Evolutionary conservation across 768 basidiomycete species (phyloP).

Genomic region (Pisolithus marmoratus): DNA sequence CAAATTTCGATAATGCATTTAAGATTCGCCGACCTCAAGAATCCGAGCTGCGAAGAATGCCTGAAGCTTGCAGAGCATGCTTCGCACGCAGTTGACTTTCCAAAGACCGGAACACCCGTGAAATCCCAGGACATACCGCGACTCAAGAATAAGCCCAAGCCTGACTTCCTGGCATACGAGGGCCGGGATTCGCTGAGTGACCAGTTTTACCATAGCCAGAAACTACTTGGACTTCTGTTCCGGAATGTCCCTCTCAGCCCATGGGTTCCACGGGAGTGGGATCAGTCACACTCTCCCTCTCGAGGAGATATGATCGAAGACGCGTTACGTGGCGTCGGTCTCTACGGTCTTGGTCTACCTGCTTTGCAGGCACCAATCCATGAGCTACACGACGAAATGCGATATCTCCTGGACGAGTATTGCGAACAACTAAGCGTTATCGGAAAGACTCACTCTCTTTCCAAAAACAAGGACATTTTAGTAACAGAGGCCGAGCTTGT

Average conservation of each 20-base stretch:
- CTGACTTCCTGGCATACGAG: constrained; percentile 43
- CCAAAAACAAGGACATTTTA: constrained; percentile 29
- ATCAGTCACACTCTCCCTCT: constrained; percentile 14
- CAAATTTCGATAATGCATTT: constrained; percentile 39
- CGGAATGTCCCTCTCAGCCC: constrained; percentile 37
- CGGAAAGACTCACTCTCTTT: constrained; percentile 31
- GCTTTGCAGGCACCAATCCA: constrained; percentile 15
- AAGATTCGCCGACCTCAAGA: constrained; percentile 36
- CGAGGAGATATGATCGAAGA: constrained; percentile 20
- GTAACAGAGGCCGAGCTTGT: constrained; percentile 39
- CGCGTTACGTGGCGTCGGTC: constrained; percentile 19
- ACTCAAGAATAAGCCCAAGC: constrained; percentile 20
- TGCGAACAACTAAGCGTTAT: constrained; percentile 29
- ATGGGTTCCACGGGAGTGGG: constrained; percentile 25
- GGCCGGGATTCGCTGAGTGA: constrained; percentile 20
- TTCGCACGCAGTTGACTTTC: constrained; percentile 45
- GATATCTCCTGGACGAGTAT: constrained; percentile 31
- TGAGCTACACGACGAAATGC: constrained; percentile 35
- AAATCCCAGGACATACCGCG: constrained; percentile 29
- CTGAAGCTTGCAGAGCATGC: constrained; percentile 38
- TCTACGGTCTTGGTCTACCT: constrained; percentile 31
- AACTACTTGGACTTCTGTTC: constrained; percentile 40
- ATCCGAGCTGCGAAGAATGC: constrained; percentile 32
- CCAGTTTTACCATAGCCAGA: constrained; percentile 35
- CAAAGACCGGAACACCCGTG: constrained; percentile 41